phyloP scores from a whole-genome alignment of 768 basidiomycete species.

The Tricholoma hemisulphureum region DNA sequence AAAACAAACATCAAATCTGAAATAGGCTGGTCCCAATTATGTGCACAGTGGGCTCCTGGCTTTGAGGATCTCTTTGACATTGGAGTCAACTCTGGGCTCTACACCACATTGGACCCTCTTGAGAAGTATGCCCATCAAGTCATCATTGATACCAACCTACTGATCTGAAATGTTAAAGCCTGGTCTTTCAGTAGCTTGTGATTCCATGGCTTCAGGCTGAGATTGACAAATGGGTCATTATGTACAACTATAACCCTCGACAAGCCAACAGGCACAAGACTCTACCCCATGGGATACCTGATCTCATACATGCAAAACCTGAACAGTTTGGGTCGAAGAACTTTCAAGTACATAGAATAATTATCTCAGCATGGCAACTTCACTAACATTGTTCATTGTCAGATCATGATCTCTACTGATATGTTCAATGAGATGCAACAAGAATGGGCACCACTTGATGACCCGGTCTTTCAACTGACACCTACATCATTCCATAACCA shows the following conservation, averaged over 20 bases:
- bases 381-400: not conserved
- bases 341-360: conserved; percentile 29
- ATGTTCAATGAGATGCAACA: conserved; percentile 12
- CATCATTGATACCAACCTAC: not conserved
- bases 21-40: too few species aligned
- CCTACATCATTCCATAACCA: conserved; percentile 13
- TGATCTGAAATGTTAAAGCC: conserved; percentile 7
- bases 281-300: conserved; percentile 32
- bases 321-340: conserved; percentile 23
- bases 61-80: conserved; percentile 36
- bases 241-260: conserved; percentile 17
- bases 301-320: conserved; percentile 26
- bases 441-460: conserved; percentile 16
- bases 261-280: conserved; percentile 29
- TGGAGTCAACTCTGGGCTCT: conserved; percentile 28
- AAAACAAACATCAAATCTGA: too few species aligned
- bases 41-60: conserved; percentile 34
- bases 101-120: conserved; percentile 23
- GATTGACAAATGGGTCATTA: conserved; percentile 25
- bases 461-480: conserved; percentile 19
- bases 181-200: conserved; percentile 36
- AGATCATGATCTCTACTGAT: conserved; percentile 17
- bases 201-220: conserved; percentile 39
- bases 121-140: conserved; percentile 16
- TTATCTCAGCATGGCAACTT: not conserved